These are phyloP conservation scores for Thalassia testudinum DNA, from an alignment of 116 monocot genomes.

Conservation along the genomic window DNA sequence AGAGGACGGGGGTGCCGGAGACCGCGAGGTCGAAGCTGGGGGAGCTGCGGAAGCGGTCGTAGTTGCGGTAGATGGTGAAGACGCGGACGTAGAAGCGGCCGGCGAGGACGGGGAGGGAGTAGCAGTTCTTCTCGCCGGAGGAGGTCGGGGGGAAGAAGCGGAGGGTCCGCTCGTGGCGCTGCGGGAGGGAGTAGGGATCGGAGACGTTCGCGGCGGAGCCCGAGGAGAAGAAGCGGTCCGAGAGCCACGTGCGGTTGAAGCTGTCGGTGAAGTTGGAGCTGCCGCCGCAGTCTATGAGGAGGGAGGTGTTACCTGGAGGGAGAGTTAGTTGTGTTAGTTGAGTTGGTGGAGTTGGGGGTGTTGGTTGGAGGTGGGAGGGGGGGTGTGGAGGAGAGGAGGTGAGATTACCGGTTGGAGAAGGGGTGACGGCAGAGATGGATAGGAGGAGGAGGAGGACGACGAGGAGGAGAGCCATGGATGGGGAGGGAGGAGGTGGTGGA, in stretches of 20 bases:
- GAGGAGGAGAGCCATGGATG: no score
- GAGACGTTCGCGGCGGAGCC: conserved; percentile 57
- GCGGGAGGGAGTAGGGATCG: conserved; percentile 52
- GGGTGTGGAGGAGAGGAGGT: no score
- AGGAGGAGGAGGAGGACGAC: no score
- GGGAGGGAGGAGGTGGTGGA: no score
- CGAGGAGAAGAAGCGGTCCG: conserved; percentile 67
- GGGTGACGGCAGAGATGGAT: no score
- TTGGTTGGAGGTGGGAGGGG: no score
- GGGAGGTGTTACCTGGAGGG: conserved; percentile 15
- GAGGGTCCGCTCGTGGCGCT: conserved; percentile 59
- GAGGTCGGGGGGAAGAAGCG: conserved; percentile 46
- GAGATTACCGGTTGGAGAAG: no score
- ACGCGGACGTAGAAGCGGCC: conserved; percentile 70
- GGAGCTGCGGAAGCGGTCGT: conserved; percentile 53
- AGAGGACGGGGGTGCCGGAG: conserved; percentile 64
- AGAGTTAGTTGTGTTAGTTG: no score
- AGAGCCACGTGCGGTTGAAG: conserved; percentile 42
- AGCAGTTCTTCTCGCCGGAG: conserved; percentile 87
- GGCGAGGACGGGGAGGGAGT: conserved; percentile 56
- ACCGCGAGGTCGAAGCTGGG: conserved; percentile 88
- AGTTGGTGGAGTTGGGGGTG: no score
- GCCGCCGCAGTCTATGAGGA: conserved; percentile 83
- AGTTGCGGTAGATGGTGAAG: conserved; percentile 94
- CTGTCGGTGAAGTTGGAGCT: conserved; percentile 39